Percentiles rank a stretch among this genome's conserved stretches.
These are phyloP conservation scores for Colletotrichum sp. DNA, from an alignment of 2,329 filamentous ascomycete genomes.

Conservation along the genomic window DNA sequence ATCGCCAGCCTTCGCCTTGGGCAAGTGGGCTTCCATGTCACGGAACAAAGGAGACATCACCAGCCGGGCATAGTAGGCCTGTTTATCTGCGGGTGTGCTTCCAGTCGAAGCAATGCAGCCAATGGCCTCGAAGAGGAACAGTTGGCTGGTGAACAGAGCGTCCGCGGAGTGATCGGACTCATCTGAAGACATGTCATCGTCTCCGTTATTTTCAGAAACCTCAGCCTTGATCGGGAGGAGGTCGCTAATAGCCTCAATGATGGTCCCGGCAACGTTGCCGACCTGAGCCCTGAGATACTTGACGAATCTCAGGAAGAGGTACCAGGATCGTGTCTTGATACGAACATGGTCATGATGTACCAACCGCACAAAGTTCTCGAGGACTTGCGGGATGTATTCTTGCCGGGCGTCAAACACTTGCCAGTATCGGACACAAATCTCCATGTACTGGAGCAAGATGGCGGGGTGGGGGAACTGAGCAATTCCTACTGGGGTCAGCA, in stretches of 20 bases:
- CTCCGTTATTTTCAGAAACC: conserved; percentile 75
- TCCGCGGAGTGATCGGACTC: conserved; percentile 91
- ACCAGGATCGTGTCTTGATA: conserved; percentile 93
- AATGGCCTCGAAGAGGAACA: conserved; percentile 94
- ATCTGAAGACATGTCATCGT: conserved; percentile 95
- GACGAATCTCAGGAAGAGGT: conserved; percentile 91
- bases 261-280: conserved; percentile 86
- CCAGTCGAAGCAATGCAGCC: conserved; percentile 88
- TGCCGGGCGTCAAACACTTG: conserved; percentile 89
- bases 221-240: conserved; percentile 91
- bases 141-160: conserved; percentile 86
- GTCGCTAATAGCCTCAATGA: conserved; percentile 89
- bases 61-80: conserved; percentile 83
- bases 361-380: conserved; percentile 90
- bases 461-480: conserved; percentile 87
- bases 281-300: conserved; percentile 86
- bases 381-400: conserved; percentile 80
- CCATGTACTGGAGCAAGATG: conserved; percentile 96
- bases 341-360: conserved; percentile 88
- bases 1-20: conserved; percentile 78
- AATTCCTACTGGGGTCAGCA: conserved; percentile 63
- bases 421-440: conserved; percentile 94
- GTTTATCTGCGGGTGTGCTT: conserved; percentile 80
- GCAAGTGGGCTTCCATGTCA: conserved; percentile 85
- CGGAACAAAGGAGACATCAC: conserved; percentile 88